Base-by-base conservation (phyloP, 768 basidiomycete species). In the Trametes gibbosa region DNA sequence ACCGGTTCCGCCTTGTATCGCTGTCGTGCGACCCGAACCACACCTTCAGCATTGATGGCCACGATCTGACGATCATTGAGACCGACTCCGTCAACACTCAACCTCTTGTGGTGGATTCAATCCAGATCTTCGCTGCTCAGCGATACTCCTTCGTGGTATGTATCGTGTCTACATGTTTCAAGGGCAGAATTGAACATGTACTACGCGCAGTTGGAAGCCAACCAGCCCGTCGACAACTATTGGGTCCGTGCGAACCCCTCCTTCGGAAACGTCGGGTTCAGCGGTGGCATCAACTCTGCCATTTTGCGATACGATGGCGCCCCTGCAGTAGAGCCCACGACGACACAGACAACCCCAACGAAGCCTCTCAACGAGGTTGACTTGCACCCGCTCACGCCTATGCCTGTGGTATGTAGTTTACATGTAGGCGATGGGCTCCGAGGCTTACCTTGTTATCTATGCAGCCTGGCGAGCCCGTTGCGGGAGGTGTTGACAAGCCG, bases 271-370 rank as follows among this genome's bases (percentile, higher is more conserved):
- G 50, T 29, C 14, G 61, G 61, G 4, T 71, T 78, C 59, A 46
- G 65, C 34, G 71, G 66, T n/a, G 77, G 76, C 7, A 72, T 77
- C 59, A 83, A 80, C 64, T 73, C 73, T 46, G 84, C 81, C 6
- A 82, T 85, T 48, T 65, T 85, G 24, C 75, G 80, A 48, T 85
- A 85, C 56, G 66, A 40, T 1, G 80, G 78, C 21, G 83, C 83
- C 10, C 61, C 71, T 0, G 50, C 46, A 14, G 57, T 62, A 6
- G 82, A 84, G 39, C 84, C 84, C 6, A 73, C 72, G 2, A 77
- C 74, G 1, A 5, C 49, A 13, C 50, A 57, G 32, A 42, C 53
- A 62, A 29, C 62, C 6, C 34, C 52, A 7, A 37, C 49, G 53
- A 70, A 72, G 10, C 62, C 72, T 1, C 73, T 83, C 43, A 24